phyloP scores from a whole-genome alignment of 2,329 filamentous ascomycete species.

The Ascochyta clinopodiicola region DNA sequence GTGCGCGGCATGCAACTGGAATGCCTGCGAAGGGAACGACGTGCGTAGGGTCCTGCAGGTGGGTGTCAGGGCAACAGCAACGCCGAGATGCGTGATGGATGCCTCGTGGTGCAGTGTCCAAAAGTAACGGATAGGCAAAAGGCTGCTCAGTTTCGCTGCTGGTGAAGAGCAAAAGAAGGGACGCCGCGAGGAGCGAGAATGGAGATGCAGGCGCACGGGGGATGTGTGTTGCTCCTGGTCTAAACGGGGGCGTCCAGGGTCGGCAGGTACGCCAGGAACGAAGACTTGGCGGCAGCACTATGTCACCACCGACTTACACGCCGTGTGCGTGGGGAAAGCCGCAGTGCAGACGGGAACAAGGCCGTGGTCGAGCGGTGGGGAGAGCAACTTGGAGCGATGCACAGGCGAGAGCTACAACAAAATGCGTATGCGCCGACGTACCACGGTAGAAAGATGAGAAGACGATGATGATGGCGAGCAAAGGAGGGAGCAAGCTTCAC shows the following conservation, averaged over 20 bases:
- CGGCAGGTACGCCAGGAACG: constrained; percentile 15
- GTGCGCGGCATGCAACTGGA: constrained; percentile 38
- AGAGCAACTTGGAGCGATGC: background rate
- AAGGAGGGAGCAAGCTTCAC: constrained; percentile 9
- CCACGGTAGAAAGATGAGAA: background rate
- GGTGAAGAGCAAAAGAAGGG: constrained; percentile 27
- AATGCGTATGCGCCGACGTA: background rate
- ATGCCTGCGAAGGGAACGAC: constrained; percentile 32
- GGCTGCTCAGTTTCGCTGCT: constrained; percentile 34
- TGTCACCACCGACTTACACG: constrained; percentile 2
- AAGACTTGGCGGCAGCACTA: constrained; percentile 12
- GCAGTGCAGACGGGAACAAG: background rate
- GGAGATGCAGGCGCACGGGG: constrained; percentile 15
- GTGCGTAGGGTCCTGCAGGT: constrained; percentile 20
- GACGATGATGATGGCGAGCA: background rate
- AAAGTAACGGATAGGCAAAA: constrained; percentile 16
- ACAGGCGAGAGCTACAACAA: background rate
- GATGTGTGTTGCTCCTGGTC: constrained; percentile 13
- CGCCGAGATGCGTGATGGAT: constrained; percentile 20
- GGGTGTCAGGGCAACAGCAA: constrained; percentile 38
- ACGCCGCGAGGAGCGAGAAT: constrained; percentile 15
- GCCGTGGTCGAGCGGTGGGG: background rate
- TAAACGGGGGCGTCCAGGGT: constrained; percentile 12
- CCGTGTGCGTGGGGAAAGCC: background rate
- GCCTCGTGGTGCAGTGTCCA: constrained; percentile 6